These are phyloP conservation scores for Gryganskiella cystojenkinii DNA, from an alignment of 192 early-diverging fungal genomes.

Conservation along the genomic window DNA sequence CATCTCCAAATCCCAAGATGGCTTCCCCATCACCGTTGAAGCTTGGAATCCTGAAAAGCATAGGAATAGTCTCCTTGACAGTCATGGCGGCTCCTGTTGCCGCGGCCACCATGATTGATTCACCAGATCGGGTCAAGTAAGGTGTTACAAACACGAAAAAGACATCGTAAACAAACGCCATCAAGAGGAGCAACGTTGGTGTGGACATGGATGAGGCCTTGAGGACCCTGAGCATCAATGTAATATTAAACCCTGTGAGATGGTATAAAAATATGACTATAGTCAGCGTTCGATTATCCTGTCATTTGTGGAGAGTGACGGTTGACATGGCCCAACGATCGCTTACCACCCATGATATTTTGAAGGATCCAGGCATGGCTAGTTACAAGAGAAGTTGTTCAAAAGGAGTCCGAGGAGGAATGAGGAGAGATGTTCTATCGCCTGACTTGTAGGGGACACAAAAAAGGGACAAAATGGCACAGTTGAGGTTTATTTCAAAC, in stretches of 20 bases:
- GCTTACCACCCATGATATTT: conserved; percentile 50
- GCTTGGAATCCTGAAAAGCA: conserved; percentile 54
- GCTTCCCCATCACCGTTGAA: conserved; percentile 34
- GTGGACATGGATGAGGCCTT: conserved; percentile 50
- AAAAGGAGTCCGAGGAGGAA: not conserved
- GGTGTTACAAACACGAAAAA: conserved; percentile 58
- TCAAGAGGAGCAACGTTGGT: conserved; percentile 43
- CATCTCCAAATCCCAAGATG: conserved; percentile 56
- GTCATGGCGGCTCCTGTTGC: conserved; percentile 54
- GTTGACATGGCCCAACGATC: not conserved
- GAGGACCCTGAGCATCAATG: conserved; percentile 47
- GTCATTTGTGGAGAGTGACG: not conserved
- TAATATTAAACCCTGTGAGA: conserved; percentile 46
- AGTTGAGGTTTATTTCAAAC: not conserved
- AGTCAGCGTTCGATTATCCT: no score
- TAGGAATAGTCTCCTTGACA: conserved; percentile 52
- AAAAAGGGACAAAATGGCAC: no score
- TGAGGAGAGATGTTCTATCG: not conserved
- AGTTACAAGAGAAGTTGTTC: not conserved
- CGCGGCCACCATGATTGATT: conserved; percentile 57
- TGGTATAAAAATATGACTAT: not conserved
- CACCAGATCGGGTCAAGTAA: conserved; percentile 46
- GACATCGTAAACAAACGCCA: conserved; percentile 53
- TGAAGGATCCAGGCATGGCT: conserved; percentile 55
- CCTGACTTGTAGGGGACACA: not conserved